Evolutionary conservation across 805 yeast genomes (phyloP).

Genomic region (Metschnikowia gruessii): DNA sequence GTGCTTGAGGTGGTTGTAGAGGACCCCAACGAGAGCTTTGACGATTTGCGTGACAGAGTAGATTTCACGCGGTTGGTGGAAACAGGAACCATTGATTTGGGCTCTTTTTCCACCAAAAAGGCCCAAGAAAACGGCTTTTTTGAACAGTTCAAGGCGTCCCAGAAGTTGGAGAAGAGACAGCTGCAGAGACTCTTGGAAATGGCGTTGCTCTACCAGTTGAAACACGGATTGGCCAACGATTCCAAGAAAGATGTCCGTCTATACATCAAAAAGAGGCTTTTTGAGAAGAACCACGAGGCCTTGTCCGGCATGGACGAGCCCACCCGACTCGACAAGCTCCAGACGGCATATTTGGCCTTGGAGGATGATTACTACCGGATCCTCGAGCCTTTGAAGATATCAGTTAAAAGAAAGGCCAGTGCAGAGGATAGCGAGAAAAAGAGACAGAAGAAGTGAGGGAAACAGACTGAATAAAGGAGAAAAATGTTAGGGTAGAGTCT

Average conservation of each 20-base stretch:
- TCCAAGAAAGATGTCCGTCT: conserved; percentile 46
- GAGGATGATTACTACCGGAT: conserved; percentile 71
- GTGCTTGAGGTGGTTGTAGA: conserved; percentile 82
- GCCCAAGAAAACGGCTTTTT: conserved; percentile 35
- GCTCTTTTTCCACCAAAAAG: conserved; percentile 6
- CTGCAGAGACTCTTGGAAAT: conserved; percentile 75
- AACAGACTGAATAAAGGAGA: no score
- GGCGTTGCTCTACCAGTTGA: conserved; percentile 49
- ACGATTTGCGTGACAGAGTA: conserved; percentile 80
- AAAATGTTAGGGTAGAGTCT: no score
- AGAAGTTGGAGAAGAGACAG: conserved; percentile 75
- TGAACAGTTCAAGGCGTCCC: conserved; percentile 32
- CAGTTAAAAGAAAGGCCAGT: conserved; percentile 18
- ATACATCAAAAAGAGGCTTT: conserved; percentile 72
- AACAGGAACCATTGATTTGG: conserved; percentile 9
- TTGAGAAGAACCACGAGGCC: conserved; percentile 76
- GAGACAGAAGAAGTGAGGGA: conserved; percentile 6
- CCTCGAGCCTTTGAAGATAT: conserved; percentile 30
- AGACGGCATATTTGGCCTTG: conserved; percentile 67
- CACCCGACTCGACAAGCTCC: conserved; percentile 66
- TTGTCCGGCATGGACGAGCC: conserved; percentile 61
- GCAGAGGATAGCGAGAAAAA: conserved; percentile 1
- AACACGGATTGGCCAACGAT: conserved; percentile 22
- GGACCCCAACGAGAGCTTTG: conserved; percentile 92
- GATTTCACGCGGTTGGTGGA: conserved; percentile 49